These are phyloP conservation scores for Betula pendula DNA, from an alignment of 306 rosid species.

Conservation along the genomic window DNA sequence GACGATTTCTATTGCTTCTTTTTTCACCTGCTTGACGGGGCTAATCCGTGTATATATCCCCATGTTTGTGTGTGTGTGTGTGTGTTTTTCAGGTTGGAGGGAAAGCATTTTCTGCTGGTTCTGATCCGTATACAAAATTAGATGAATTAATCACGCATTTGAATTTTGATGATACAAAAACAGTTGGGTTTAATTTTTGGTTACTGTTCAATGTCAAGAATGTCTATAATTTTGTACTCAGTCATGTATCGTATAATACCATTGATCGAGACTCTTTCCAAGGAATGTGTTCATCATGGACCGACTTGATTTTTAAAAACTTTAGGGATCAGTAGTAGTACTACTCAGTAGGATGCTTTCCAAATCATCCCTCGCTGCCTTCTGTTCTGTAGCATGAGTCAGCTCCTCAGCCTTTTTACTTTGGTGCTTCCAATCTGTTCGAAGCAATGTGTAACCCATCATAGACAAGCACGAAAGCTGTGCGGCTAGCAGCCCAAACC, in stretches of 20 bases:
- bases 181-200: not conserved
- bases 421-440: conserved; percentile 81
- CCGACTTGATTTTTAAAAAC: no score
- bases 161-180: not conserved
- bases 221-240: conserved; percentile 16
- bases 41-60: no score
- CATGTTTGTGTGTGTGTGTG: no score
- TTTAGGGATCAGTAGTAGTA: no score
- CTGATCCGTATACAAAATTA: no score
- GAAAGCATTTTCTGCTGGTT: not conserved
- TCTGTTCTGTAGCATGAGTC: conserved; percentile 24
- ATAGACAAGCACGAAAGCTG: conserved; percentile 68
- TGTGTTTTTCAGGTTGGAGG: not conserved
- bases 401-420: conserved; percentile 60
- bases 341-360: conserved; percentile 53
- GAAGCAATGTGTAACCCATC: conserved; percentile 58
- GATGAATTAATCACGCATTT: no score
- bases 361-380: conserved; percentile 33
- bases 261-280: conserved; percentile 11
- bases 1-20: no score
- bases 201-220: conserved; percentile 10
- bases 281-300: no score
- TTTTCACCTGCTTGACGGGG: no score
- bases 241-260: conserved; percentile 13
- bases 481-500: conserved; percentile 83